These are phyloP conservation scores for Jaapia argillacea DNA, from an alignment of 768 basidiomycete species.

Conservation along the genomic window DNA sequence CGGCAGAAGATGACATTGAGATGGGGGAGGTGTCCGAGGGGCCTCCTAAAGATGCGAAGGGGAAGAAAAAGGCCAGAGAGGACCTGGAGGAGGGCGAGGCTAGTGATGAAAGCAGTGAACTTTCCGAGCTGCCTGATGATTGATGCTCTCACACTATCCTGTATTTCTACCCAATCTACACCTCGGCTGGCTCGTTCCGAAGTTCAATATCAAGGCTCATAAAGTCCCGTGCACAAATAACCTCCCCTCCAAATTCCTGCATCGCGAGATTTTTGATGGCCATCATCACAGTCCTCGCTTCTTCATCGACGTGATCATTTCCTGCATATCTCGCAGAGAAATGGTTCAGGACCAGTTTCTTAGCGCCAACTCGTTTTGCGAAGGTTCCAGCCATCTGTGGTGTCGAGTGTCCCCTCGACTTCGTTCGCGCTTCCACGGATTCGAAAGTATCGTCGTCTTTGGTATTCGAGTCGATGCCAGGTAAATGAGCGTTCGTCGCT, in stretches of 20 bases:
- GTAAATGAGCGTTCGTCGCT: conserved; percentile 81
- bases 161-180: no score
- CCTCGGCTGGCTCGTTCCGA: no score
- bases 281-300: conserved; percentile 46
- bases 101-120: conserved; percentile 67
- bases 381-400: conserved; percentile 86
- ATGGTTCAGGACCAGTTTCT: conserved; percentile 68
- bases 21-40: conserved; percentile 88
- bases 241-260: conserved; percentile 40
- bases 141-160: conserved; percentile 12
- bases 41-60: conserved; percentile 36
- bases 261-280: conserved; percentile 51
- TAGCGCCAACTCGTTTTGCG: conserved; percentile 54
- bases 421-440: conserved; percentile 51
- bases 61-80: conserved; percentile 49
- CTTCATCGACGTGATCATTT: conserved; percentile 40
- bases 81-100: conserved; percentile 85
- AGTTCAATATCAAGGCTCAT: conserved; percentile 51
- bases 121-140: conserved; percentile 68
- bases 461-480: conserved; percentile 47
- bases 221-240: conserved; percentile 65
- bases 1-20: conserved; percentile 63
- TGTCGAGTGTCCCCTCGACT: conserved; percentile 80
- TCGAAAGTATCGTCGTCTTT: conserved; percentile 52
- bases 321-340: conserved; percentile 77